These are phyloP conservation scores for Pseudocercospora pini-densiflorae DNA, from an alignment of 2,329 filamentous ascomycete genomes.

Conservation along the genomic window DNA sequence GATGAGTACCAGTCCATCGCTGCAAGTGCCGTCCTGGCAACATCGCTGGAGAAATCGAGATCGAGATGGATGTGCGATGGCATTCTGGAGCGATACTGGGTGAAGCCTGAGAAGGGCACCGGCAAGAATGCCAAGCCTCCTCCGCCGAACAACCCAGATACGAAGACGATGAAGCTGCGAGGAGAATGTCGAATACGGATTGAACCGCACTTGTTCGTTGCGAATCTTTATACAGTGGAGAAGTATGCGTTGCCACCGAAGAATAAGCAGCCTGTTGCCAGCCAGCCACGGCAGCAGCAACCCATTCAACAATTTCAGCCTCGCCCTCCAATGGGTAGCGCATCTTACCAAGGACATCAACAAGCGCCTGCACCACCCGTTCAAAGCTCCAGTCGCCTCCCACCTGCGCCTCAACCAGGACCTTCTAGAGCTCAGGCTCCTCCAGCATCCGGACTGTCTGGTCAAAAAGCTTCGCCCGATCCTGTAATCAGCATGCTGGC, in stretches of 20 bases:
- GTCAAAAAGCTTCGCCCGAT: slow-evolving; percentile 53
- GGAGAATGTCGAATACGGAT: slow-evolving; percentile 75
- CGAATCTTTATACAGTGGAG: slow-evolving; percentile 73
- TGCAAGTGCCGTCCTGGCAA: slow-evolving; percentile 75
- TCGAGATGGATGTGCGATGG: slow-evolving; percentile 70
- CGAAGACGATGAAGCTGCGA: slow-evolving; percentile 55
- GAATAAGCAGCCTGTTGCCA: slow-evolving; percentile 25
- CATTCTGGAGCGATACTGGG: slow-evolving; percentile 78
- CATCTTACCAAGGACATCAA: slow-evolving; percentile 20
- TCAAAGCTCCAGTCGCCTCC: slow-evolving; percentile 9
- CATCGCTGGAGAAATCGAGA: slow-evolving; percentile 74
- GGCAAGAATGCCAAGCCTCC: slow-evolving; percentile 65
- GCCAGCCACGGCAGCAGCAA: slow-evolving; percentile 27
- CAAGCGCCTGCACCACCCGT: slow-evolving; percentile 9
- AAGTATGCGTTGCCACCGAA: slow-evolving; percentile 50
- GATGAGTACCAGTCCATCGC: slow-evolving; percentile 75
- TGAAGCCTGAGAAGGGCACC: slow-evolving; percentile 72
- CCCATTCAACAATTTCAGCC: slow-evolving; percentile 29
- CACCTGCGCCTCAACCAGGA: slow-evolving; percentile 19
- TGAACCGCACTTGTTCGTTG: slow-evolving; percentile 80
- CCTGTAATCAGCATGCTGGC: slow-evolving; percentile 82
- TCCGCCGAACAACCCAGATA: slow-evolving; percentile 45
- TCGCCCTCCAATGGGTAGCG: slow-evolving; percentile 23
- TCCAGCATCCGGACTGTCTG: slow-evolving; percentile 7
- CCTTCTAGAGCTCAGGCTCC: slow-evolving; percentile 15